Evolutionary conservation across 352 stramenopile genomes (phyloP).

Genomic region (Pythium chondricola): DNA sequence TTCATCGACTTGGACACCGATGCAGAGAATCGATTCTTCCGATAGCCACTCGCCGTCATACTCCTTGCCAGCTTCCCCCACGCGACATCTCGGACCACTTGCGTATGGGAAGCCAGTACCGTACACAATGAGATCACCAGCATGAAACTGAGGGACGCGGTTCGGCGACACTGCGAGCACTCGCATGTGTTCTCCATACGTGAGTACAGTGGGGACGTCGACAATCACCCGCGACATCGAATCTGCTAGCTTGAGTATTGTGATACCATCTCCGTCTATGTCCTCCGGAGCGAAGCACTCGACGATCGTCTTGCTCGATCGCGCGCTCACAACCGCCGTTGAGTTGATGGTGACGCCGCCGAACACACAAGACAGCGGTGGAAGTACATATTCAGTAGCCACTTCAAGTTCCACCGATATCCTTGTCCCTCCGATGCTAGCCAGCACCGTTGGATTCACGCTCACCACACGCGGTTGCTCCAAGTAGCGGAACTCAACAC

Average conservation of each 20-base stretch:
- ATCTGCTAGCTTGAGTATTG: constrained; percentile 5
- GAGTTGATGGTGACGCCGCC: not conserved
- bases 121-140: constrained; percentile 2
- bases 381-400: not conserved
- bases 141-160: constrained; percentile 5
- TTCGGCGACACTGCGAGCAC: not conserved
- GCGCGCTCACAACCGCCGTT: not conserved
- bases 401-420: constrained; percentile 1
- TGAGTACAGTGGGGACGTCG: not conserved
- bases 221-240: not conserved
- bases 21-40: constrained; percentile 1
- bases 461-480: not conserved
- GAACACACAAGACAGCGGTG: constrained; percentile 5
- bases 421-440: constrained; percentile 4
- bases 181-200: constrained; percentile 2
- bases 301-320: not conserved
- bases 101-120: constrained; percentile 6
- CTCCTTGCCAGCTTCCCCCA: not conserved
- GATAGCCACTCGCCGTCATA: constrained; percentile 14
- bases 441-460: constrained; percentile 5
- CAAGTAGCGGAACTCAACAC: not conserved
- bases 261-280: not conserved
- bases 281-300: constrained; percentile 1
- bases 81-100: not conserved
- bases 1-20: not conserved